Percentiles rank a stretch among this genome's conserved stretches.
Evolutionary conservation across 176 grass and related monocot species (phyloP).

Genomic region (Cymbopogon citratus): DNA sequence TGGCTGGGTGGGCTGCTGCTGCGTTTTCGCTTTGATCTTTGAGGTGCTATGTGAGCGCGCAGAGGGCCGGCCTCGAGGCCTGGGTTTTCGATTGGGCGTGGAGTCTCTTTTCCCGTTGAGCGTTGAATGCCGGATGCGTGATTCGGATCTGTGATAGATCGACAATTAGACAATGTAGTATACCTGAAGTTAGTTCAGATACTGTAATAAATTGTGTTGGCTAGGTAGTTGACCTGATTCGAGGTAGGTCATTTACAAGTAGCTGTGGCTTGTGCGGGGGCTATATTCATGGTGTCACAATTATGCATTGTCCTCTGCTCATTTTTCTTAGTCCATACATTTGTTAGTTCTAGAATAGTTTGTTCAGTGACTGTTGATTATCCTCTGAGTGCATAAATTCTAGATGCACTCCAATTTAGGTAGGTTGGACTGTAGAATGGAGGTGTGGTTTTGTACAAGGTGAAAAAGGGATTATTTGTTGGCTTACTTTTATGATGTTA

Average conservation of each 20-base stretch:
- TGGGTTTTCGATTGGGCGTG: background rate
- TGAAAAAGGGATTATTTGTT: background rate
- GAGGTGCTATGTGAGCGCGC: background rate
- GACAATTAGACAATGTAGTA: background rate
- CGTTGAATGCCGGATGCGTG: background rate
- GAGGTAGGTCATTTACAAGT: background rate
- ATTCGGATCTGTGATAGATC: constrained; percentile 3
- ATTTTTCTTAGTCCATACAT: background rate
- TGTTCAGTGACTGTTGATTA: background rate
- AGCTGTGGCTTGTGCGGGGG: background rate
- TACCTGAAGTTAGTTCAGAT: background rate
- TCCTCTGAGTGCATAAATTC: background rate
- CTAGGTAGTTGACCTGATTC: constrained; percentile 1
- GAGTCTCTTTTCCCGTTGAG: background rate
- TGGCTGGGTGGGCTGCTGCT: background rate
- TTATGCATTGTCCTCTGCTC: background rate
- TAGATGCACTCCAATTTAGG: background rate
- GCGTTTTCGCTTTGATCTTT: background rate
- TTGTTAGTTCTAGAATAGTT: background rate
- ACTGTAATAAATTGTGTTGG: background rate
- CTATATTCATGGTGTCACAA: background rate
- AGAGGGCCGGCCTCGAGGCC: background rate
- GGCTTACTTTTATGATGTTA: background rate
- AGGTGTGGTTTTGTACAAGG: background rate
- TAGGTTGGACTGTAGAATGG: background rate